These are phyloP conservation scores for Chlamydomonas schloesseri DNA, from an alignment of 139 green algal species.

Conservation along the genomic window DNA sequence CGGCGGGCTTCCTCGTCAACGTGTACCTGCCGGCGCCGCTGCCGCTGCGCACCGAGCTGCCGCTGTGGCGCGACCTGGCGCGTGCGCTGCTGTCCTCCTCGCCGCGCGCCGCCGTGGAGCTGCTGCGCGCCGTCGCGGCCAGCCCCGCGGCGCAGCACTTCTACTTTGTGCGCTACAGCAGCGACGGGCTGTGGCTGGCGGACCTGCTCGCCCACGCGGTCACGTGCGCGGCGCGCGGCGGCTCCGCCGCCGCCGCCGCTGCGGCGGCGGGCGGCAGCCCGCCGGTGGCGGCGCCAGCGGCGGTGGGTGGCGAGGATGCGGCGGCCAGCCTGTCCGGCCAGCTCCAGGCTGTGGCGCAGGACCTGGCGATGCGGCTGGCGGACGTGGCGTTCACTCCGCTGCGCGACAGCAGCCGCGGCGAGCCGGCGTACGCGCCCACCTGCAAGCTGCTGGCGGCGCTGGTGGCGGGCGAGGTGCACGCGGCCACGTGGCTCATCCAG, in stretches of 20 bases:
- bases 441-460: slow-evolving; percentile 8
- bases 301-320: not conserved
- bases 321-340: not conserved
- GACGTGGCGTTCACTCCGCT: not conserved
- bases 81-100: not conserved
- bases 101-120: slow-evolving; percentile 11
- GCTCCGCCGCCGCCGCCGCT: not conserved
- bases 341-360: not conserved
- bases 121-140: not conserved
- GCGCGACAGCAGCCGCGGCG: not conserved
- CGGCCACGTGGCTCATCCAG: not conserved
- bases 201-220: not conserved
- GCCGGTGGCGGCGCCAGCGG: not conserved
- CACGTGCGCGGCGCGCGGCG: not conserved
- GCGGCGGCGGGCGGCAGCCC: not conserved
- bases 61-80: slow-evolving; percentile 14
- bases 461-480: not conserved
- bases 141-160: not conserved
- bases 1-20: slow-evolving; percentile 55
- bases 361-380: not conserved
- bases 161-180: not conserved
- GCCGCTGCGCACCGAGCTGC: slow-evolving; percentile 43
- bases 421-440: not conserved
- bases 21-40: slow-evolving; percentile 45
- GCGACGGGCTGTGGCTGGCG: not conserved